Percentiles rank a stretch among this genome's conserved stretches.
These are phyloP conservation scores for Emericellopsis atlantica DNA, from an alignment of 2,329 filamentous ascomycete species.

Conservation along the genomic window DNA sequence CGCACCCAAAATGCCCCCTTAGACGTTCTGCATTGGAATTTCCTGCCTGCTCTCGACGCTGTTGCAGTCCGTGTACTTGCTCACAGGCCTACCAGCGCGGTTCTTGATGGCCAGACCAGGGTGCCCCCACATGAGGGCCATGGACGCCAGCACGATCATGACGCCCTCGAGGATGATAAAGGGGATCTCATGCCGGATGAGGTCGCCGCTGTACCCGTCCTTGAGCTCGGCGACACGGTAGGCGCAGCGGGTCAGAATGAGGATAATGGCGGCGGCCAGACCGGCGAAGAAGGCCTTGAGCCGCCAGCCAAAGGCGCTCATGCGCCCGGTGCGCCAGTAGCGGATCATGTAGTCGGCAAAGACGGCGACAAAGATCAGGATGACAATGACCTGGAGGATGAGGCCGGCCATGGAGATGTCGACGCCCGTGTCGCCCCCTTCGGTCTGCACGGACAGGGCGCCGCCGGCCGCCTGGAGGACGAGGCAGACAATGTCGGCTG, in stretches of 20 bases:
- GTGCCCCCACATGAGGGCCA: slow-evolving; percentile 24
- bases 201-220: slow-evolving; percentile 43
- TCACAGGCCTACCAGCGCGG: not conserved
- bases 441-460: slow-evolving; percentile 32
- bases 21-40: too few species aligned
- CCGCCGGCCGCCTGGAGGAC: slow-evolving; percentile 44
- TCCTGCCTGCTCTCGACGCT: not conserved
- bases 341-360: slow-evolving; percentile 38
- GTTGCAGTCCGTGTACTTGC: not conserved
- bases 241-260: slow-evolving; percentile 49
- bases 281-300: slow-evolving; percentile 35
- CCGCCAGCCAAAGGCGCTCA: slow-evolving; percentile 13
- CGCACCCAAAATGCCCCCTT: too few species aligned
- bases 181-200: slow-evolving; percentile 38
- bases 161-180: slow-evolving; percentile 42
- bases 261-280: slow-evolving; percentile 38
- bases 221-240: slow-evolving; percentile 55
- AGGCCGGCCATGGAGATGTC: slow-evolving; percentile 37
- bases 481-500: slow-evolving; percentile 43
- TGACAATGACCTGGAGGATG: slow-evolving; percentile 42
- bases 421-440: slow-evolving; percentile 22
- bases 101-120: slow-evolving; percentile 24
- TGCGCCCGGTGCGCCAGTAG: slow-evolving; percentile 17
- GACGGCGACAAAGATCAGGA: slow-evolving; percentile 34
- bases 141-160: slow-evolving; percentile 21